These are phyloP conservation scores for Pistacia integerrima DNA, from an alignment of 345 rosid species.

Conservation along the genomic window DNA sequence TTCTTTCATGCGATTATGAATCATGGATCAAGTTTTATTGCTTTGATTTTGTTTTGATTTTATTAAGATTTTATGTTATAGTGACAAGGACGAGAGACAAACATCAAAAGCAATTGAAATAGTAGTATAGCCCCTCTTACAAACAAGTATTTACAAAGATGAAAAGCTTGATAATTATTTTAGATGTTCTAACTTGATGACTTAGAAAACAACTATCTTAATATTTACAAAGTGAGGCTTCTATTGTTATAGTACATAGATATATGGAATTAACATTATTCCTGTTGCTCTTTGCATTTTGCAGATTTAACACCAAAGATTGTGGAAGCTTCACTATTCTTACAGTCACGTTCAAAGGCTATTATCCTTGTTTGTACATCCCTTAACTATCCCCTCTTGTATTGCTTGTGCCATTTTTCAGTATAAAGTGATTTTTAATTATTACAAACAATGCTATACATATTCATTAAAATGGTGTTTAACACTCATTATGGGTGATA, in stretches of 20 bases:
- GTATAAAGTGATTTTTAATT: neutral
- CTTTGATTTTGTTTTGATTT: no score
- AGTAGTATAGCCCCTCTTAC: no score
- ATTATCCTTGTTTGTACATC: slow-evolving; percentile 97
- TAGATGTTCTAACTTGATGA: neutral
- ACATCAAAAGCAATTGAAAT: neutral
- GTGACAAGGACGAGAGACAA: neutral
- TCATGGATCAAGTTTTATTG: neutral
- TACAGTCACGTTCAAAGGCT: slow-evolving; percentile 61
- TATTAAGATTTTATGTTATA: neutral
- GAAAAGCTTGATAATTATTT: neutral
- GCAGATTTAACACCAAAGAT: neutral
- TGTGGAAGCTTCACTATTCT: slow-evolving; percentile 45
- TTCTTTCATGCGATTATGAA: neutral
- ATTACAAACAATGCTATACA: neutral
- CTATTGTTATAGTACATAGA: neutral
- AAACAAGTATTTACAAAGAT: no score
- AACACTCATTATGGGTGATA: no score
- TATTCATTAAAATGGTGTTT: no score
- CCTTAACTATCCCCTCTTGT: slow-evolving; percentile 30
- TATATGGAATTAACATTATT: no score
- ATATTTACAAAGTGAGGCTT: neutral
- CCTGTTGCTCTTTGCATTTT: slow-evolving; percentile 15
- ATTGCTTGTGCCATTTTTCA: slow-evolving; percentile 9
- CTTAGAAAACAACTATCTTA: neutral